Conservation (phyloP, 2,329 filamentous ascomycete genomes). For the Coniella vitis region DNA sequence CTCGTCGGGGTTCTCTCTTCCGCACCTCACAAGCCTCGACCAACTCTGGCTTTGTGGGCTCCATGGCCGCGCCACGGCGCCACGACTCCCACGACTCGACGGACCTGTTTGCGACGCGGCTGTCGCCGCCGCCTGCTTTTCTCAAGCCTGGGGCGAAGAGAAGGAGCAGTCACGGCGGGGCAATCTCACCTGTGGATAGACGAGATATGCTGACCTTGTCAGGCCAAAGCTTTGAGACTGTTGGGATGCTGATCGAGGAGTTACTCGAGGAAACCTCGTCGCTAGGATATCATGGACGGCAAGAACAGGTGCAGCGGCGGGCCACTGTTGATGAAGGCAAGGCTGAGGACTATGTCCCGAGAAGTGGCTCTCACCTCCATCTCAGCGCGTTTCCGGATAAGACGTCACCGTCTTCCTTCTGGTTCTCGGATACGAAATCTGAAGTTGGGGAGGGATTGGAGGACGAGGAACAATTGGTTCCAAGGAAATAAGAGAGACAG, state of each 20-base stretch:
- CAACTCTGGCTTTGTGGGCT: neutral
- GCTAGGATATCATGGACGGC: neutral
- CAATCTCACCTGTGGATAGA: neutral
- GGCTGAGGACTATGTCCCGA: neutral
- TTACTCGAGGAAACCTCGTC: neutral
- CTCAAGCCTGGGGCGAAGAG: neutral
- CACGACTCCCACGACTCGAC: neutral
- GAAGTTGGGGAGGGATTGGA: neutral
- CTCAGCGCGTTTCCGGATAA: neutral
- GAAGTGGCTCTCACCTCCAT: neutral
- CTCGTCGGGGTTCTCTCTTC: neutral
- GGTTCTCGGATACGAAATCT: neutral
- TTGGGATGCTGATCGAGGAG: neutral
- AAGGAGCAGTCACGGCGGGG: neutral
- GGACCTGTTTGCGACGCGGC: neutral
- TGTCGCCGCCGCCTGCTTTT: neutral
- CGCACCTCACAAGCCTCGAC: neutral
- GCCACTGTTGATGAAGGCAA: neutral
- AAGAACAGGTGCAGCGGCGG: neutral
- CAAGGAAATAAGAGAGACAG: neutral
- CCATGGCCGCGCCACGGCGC: neutral
- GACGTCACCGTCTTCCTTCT: neutral
- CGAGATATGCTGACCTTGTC: neutral
- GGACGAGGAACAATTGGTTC: neutral
- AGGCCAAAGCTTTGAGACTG: neutral